These are phyloP conservation scores for Aspergillaceae sp. DNA, from an alignment of 2,329 filamentous ascomycete genomes.

Conservation along the genomic window DNA sequence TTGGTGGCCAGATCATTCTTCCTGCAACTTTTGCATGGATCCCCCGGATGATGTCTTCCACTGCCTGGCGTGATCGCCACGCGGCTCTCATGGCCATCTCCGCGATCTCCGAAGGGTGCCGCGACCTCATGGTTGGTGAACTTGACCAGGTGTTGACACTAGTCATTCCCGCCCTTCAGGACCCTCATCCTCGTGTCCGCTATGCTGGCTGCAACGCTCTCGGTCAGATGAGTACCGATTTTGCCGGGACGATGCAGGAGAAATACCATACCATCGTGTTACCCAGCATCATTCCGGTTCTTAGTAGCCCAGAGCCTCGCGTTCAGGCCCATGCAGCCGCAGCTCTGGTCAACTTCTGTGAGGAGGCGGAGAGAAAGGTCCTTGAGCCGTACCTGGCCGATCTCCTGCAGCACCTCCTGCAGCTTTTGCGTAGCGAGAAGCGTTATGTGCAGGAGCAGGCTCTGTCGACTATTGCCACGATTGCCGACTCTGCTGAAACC, in stretches of 20 bases:
- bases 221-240: conserved; percentile 99
- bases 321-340: conserved; percentile 96
- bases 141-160: conserved; percentile 88
- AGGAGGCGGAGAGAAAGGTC: conserved; percentile 87
- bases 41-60: conserved; percentile 92
- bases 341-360: conserved; percentile 98
- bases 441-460: conserved; percentile 97
- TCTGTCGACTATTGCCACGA: conserved; percentile 93
- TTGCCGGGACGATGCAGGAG: conserved; percentile 94
- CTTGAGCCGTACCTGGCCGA: conserved; percentile 90
- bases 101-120: conserved; percentile 93
- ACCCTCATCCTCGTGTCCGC: conserved; percentile 85
- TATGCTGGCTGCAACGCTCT: conserved; percentile 97
- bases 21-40: conserved; percentile 95
- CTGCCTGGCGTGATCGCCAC: conserved; percentile 89
- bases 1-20: conserved; percentile 86
- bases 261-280: conserved; percentile 86
- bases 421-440: conserved; percentile 82
- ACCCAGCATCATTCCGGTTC: conserved; percentile 82
- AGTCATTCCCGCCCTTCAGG: conserved; percentile 83
- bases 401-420: conserved; percentile 74
- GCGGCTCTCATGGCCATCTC: conserved; percentile 98
- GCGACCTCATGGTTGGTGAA: conserved; percentile 91
- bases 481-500: conserved; percentile 94
- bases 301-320: conserved; percentile 80